A percentile compares a stretch with the other conserved stretches of the same genome.
Conservation (phyloP, 164 flowering plant genomes). For the Tetracentron sinense region DNA sequence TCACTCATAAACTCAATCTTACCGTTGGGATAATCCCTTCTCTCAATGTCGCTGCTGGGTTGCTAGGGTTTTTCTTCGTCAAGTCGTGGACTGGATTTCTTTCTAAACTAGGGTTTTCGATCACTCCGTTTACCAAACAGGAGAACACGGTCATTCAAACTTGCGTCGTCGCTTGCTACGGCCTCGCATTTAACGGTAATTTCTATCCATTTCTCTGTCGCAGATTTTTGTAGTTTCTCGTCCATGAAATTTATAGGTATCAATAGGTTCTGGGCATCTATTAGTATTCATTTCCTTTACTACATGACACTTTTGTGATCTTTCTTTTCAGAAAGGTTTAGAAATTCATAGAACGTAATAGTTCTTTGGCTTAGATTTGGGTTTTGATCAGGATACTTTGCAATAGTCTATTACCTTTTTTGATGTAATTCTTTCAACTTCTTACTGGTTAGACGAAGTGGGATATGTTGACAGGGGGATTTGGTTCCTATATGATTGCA, state of each 20-base stretch:
- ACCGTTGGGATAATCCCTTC: conserved; percentile 89
- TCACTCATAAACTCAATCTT: conserved; percentile 87
- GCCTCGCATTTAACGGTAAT: conserved; percentile 83
- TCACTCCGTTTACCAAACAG: conserved; percentile 65
- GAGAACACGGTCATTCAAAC: conserved; percentile 96
- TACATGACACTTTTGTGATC: no score
- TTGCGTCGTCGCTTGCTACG: conserved; percentile 91
- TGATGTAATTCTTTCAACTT: conserved; percentile 3
- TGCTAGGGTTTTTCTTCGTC: conserved; percentile 82
- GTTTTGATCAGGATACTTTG: no score
- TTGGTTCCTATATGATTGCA: conserved; percentile 81
- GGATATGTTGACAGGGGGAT: conserved; percentile 58
- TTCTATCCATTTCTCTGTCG: background rate
- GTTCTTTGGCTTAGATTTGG: no score
- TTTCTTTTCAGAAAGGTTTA: no score
- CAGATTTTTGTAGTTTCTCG: no score
- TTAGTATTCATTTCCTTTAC: no score
- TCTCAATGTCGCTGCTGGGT: conserved; percentile 80
- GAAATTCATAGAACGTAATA: no score
- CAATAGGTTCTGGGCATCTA: no score
- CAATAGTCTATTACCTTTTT: no score
- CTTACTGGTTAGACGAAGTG: background rate
- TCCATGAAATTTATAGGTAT: no score
- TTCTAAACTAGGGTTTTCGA: conserved; percentile 48
- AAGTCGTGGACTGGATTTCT: conserved; percentile 69